Conservation (phyloP, 106 monocot genomes). For the Dioscorea alata region DNA sequence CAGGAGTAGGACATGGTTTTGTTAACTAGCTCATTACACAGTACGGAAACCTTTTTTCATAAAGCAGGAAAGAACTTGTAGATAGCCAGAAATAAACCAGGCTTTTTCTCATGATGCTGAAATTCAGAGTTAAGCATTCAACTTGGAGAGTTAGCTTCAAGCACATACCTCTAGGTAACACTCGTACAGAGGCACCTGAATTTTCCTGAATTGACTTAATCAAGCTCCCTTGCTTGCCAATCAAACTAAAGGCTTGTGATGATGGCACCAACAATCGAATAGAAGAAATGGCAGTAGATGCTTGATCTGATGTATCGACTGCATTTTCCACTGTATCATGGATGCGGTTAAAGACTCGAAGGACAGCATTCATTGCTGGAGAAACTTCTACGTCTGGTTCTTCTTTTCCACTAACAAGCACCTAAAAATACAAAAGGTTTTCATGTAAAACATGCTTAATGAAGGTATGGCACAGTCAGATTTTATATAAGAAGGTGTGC, state of each 20-base stretch:
- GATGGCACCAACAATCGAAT: conserved; percentile 23
- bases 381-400: conserved; percentile 26
- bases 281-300: conserved; percentile 12
- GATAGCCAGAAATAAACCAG: no score
- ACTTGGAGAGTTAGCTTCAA: not conserved
- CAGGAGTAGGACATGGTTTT: no score
- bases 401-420: conserved; percentile 24
- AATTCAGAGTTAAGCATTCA: not conserved
- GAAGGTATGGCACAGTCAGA: no score
- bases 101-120: no score
- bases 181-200: conserved; percentile 21
- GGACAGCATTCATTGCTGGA: conserved; percentile 26
- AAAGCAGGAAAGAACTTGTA: no score
- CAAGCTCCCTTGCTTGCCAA: conserved; percentile 33
- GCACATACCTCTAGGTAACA: conserved; percentile 23
- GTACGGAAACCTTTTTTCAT: no score
- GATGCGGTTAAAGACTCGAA: conserved; percentile 28
- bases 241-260: conserved; percentile 37
- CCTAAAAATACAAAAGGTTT: conserved; percentile 6
- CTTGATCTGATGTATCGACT: conserved; percentile 1
- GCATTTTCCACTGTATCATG: conserved; percentile 20
- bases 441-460: conserved; percentile 1
- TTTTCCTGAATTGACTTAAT: conserved; percentile 40
- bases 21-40: no score
- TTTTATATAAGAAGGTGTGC: no score